Percentiles rank a stretch among this genome's conserved stretches.
These are phyloP conservation scores for Simplicillium sp. DNA, from an alignment of 2,329 filamentous ascomycete genomes.

Conservation along the genomic window DNA sequence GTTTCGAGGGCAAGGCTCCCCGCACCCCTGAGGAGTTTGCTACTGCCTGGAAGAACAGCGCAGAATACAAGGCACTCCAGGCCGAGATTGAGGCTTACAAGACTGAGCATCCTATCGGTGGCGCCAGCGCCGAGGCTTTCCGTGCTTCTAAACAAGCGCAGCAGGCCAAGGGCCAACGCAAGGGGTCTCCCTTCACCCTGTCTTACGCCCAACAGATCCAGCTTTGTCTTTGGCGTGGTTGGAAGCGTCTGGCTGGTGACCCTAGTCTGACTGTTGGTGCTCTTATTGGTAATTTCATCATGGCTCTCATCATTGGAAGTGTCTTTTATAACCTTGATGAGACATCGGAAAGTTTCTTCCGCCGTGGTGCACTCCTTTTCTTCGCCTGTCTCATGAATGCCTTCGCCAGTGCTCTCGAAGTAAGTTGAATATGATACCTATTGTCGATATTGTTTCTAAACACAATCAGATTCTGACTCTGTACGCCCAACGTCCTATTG, in stretches of 20 bases:
- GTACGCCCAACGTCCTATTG: conserved; percentile 82
- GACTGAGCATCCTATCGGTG: conserved; percentile 39
- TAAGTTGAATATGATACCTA: conserved; percentile 18
- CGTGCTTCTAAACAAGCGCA: conserved; percentile 42
- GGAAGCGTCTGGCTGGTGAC: conserved; percentile 67
- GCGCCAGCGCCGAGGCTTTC: conserved; percentile 47
- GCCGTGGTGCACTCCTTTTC: conserved; percentile 72
- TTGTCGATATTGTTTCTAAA: conserved; percentile 8
- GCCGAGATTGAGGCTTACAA: conserved; percentile 48
- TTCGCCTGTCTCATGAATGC: conserved; percentile 83
- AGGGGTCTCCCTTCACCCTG: conserved; percentile 73
- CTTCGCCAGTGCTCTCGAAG: conserved; percentile 69
- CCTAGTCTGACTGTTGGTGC: conserved; percentile 62
- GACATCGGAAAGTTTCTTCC: conserved; percentile 65
- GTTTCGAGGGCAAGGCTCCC: conserved; percentile 46
- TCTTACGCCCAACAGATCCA: conserved; percentile 66
- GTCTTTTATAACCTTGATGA: conserved; percentile 70
- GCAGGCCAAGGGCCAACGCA: conserved; percentile 49
- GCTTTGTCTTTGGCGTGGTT: conserved; percentile 75
- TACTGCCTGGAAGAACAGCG: conserved; percentile 45
- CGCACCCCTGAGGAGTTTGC: conserved; percentile 55
- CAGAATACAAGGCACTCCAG: conserved; percentile 39
- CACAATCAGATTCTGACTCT: conserved; percentile 61
- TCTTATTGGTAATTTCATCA: conserved; percentile 61
- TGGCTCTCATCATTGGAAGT: conserved; percentile 68